Evolutionary conservation across 768 basidiomycete genomes (phyloP), one percentile per base, ranked within the genome.

Genomic region (Boletus pseudo-olivaceus): DNA sequence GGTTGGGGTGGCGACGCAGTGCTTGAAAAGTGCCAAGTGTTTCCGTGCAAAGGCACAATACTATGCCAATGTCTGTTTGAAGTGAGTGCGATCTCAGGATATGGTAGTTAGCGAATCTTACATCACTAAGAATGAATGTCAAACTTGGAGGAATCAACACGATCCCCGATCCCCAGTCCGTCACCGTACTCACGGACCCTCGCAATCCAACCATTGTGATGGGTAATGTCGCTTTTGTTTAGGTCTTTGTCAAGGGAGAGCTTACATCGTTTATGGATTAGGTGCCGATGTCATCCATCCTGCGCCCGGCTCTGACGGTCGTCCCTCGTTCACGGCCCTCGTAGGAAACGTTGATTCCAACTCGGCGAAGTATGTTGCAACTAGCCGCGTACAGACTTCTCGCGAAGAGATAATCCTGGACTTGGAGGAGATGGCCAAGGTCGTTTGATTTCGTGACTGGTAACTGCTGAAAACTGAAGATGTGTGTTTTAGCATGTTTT

Each of bases 271-370:
- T 52, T 14, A 12, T 51, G 30, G 7, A 43, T 43, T 29, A 88
- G 85, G 88, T 57, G 90, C 90, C 17, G 89, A 92, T 66, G 88
- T 89, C 29, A 88, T 90, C 38, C 90, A 93, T 61, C 90, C 91
- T 9, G 80, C 88, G 7, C 89, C 91, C 19, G 89, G 89, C 9
- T 80, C 88, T 0, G 81, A 79, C n/a, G 88, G 84, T 17, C 81
- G 84, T 4, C 91, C 91, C 1, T 93, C 90, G 0, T 92, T 88
- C 66, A 87, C 90, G 0, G 78, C 89, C 7, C 73, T 93, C 7
- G 90, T 93, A 17, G 89, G 80, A 30, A 93, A 85, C 57, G 83
- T 93, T 29, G 91, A 93, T 65, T 81, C 81, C 0, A 81, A 85
- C 52, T 82, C 79, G 1, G 86, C 87, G 5, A 91, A 91, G 67